Evolutionary conservation across 202 grass and related monocot genomes (phyloP).

Genomic region (Schoenoplectus triqueter): DNA sequence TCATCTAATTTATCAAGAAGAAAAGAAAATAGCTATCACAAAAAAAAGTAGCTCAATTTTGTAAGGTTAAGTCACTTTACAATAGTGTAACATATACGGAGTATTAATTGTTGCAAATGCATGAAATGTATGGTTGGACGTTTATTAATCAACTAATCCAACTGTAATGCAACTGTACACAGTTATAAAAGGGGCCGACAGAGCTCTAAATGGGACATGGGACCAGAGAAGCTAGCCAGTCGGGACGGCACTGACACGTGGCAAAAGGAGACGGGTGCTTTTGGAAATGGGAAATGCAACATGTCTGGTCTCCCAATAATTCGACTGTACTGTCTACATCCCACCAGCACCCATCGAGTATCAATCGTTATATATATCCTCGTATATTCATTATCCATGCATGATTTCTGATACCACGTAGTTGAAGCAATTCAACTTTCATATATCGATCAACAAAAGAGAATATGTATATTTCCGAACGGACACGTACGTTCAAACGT

Average conservation of each 20-base stretch:
- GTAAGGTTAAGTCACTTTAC: no score
- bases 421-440: conserved; percentile 11
- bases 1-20: no score
- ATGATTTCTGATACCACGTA: not conserved
- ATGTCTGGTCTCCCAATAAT: conserved; percentile 38
- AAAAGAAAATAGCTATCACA: no score
- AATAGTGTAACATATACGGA: no score
- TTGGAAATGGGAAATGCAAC: conserved; percentile 32
- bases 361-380: not conserved
- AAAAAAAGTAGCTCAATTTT: no score
- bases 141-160: conserved; percentile 23
- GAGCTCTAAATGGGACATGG: not conserved
- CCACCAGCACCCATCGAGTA: conserved; percentile 8
- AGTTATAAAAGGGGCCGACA: not conserved
- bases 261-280: conserved; percentile 16
- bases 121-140: no score
- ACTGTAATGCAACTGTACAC: conserved; percentile 5
- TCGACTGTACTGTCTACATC: conserved; percentile 26
- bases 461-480: no score
- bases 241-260: not conserved
- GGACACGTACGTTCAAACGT: no score
- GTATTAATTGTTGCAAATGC: no score
- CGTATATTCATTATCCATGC: conserved; percentile 3
- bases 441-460: not conserved
- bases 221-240: not conserved